Conservation (phyloP, 495 filamentous ascomycete genomes). For the Penicillium maclennaniae region DNA sequence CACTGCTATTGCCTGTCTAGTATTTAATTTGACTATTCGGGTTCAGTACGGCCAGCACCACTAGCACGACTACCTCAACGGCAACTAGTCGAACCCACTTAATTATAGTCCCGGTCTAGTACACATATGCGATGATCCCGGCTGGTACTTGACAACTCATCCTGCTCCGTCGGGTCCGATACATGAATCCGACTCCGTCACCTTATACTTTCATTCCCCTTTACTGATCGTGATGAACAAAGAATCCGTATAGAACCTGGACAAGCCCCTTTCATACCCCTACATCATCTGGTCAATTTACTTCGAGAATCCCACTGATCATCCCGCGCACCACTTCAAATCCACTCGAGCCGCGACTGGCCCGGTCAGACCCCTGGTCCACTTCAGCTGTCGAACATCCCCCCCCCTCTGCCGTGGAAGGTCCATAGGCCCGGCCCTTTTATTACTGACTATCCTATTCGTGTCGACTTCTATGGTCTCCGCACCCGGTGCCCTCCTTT, state of each 20-base stretch:
- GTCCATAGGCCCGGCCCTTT: background rate
- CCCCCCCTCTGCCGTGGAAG: background rate
- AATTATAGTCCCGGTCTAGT: background rate
- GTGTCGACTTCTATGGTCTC: background rate
- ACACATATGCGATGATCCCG: background rate
- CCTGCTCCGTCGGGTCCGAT: background rate
- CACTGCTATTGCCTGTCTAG: no score
- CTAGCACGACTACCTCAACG: background rate
- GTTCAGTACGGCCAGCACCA: no score
- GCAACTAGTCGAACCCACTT: background rate
- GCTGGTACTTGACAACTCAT: background rate
- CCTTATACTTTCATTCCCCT: background rate
- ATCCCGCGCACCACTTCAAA: conserved; percentile 4
- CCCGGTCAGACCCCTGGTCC: conserved; percentile 1
- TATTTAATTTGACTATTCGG: no score
- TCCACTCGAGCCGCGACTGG: background rate
- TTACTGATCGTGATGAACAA: background rate
- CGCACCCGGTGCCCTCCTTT: background rate
- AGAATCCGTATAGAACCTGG: no score
- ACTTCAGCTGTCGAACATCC: conserved; percentile 5
- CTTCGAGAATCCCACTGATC: background rate
- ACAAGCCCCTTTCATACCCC: no score
- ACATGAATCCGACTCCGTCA: background rate
- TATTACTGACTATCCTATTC: background rate
- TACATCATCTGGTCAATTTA: no score